A percentile compares a stretch with the other conserved stretches of the same genome.
Conservation (phyloP, 2,329 filamentous ascomycete species). For the Aspergillus alliaceus region DNA sequence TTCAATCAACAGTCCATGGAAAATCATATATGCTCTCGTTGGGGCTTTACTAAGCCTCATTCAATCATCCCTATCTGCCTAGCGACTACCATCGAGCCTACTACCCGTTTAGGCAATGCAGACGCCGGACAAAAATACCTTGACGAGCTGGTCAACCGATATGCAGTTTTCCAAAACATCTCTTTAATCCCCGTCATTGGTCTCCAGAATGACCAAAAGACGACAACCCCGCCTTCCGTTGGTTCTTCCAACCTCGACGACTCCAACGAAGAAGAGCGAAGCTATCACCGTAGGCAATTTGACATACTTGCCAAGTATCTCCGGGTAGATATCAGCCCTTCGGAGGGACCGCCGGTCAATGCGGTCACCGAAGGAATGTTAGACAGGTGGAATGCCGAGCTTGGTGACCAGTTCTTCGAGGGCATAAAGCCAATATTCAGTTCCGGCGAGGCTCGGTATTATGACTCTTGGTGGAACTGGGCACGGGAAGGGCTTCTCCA, state of each 20-base stretch:
- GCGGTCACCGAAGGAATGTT: constrained; percentile 7
- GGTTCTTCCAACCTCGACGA: constrained; percentile 1
- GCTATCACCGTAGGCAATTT: constrained; percentile 10
- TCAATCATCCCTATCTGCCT: constrained; percentile 20
- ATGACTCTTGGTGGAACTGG: constrained; percentile 42
- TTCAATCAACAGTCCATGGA: constrained; percentile 23
- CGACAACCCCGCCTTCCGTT: not conserved
- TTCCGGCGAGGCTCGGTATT: constrained; percentile 25
- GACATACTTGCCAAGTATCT: constrained; percentile 10
- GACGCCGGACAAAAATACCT: constrained; percentile 22
- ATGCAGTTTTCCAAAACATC: constrained; percentile 15
- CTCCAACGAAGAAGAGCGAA: constrained; percentile 3
- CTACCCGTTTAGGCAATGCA: constrained; percentile 14
- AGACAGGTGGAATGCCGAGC: constrained; percentile 27
- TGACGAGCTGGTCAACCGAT: constrained; percentile 19
- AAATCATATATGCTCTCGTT: constrained; percentile 23
- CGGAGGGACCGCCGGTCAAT: not conserved
- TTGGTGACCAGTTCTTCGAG: constrained; percentile 28
- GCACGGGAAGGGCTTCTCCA: constrained; percentile 24
- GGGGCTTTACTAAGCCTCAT: constrained; percentile 26
- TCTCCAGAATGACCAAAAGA: not conserved
- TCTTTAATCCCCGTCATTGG: not conserved
- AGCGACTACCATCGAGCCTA: constrained; percentile 25
- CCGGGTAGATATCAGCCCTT: not conserved
- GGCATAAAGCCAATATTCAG: constrained; percentile 34